Evolutionary conservation across 495 filamentous ascomycete genomes (phyloP).

Genomic region (Lepraria neglecta): DNA sequence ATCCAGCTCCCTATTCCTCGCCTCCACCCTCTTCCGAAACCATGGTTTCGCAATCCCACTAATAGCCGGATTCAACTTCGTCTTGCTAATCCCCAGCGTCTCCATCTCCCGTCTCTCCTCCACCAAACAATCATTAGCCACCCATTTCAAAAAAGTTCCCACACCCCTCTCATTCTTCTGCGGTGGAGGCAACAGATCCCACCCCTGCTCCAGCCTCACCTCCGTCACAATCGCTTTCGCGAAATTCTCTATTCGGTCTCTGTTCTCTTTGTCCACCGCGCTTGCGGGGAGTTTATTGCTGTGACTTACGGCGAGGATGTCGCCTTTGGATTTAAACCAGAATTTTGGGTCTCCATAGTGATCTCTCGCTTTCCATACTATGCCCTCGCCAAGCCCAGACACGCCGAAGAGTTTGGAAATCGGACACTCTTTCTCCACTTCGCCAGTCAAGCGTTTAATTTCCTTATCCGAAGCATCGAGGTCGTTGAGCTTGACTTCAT

Average conservation of each 20-base stretch:
- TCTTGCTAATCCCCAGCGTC: not conserved
- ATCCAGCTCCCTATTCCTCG: not conserved
- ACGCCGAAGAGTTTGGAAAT: slow-evolving; percentile 30
- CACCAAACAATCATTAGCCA: slow-evolving; percentile 11
- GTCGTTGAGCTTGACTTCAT: slow-evolving; percentile 23
- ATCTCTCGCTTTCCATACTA: slow-evolving; percentile 33
- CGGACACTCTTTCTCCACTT: slow-evolving; percentile 32
- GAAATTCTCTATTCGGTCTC: slow-evolving; percentile 19
- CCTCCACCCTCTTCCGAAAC: slow-evolving; percentile 13
- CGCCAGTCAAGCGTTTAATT: slow-evolving; percentile 24
- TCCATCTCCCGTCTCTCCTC: slow-evolving; percentile 21
- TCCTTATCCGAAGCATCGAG: slow-evolving; percentile 14
- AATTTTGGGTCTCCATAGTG: slow-evolving; percentile 22
- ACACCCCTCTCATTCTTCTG: not conserved
- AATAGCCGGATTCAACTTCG: slow-evolving; percentile 13
- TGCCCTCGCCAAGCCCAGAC: slow-evolving; percentile 34
- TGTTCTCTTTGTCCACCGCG: slow-evolving; percentile 12
- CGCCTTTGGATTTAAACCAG: slow-evolving; percentile 37
- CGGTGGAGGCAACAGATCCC: slow-evolving; percentile 21
- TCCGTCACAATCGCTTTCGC: slow-evolving; percentile 19
- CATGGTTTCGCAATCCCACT: slow-evolving; percentile 9
- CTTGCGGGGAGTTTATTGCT: slow-evolving; percentile 19
- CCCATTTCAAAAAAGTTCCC: slow-evolving; percentile 15
- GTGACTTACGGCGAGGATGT: slow-evolving; percentile 24
- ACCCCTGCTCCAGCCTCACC: slow-evolving; percentile 31